Evolutionary conservation across 257 asterid species (phyloP), one percentile per base, ranked within the genome.

Genomic region (Penstemon eatonii): DNA sequence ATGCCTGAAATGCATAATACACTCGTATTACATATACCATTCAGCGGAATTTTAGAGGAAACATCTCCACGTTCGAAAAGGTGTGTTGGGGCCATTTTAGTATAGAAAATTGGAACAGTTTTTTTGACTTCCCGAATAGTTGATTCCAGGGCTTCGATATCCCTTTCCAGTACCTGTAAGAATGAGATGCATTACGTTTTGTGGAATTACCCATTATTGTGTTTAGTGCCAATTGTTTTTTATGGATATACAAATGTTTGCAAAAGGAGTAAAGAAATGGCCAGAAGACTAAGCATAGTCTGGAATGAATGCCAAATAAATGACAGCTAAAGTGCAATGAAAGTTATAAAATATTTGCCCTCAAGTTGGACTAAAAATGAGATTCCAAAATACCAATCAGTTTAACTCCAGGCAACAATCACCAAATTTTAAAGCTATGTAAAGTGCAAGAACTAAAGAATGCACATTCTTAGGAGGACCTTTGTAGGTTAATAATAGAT

Each of bases 1-100:
- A 93, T 85, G 66, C 90, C 97, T 33, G 99, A 90, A 71, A 93
- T 81, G 78, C 97, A 93, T 58, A 93, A 76, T 51, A 89, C 78
- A 19, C 49, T 56, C 73, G 15, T 66, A 71, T 83, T 75, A 50
- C 52, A 60, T 50, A 91, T 73, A 43, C 70, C 61, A 56, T 19
- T 71, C 80, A 87, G 76, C 15, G 91, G 54, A 40, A 87, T 55
- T 79, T 68, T 79, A 64, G 77, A 55, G 33, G 90, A 79, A 56
- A 63, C 51, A 51, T 85, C 80, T 62, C 69, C 83, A 59, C 76
- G 84, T 60, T 78, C 74, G 74, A 90, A 54, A 79, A 93, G 85
- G 86, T 84, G 75, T 8, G 76, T 71, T 63, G 99, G 89, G 41
- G 76, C 85, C 95, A 93, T 81, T 72, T 70, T 73, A 56, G 92